Percentiles rank a stretch among this genome's conserved stretches.
Conservation (phyloP, 2,329 filamentous ascomycete species). For the Pseudodiploospora longispora region DNA sequence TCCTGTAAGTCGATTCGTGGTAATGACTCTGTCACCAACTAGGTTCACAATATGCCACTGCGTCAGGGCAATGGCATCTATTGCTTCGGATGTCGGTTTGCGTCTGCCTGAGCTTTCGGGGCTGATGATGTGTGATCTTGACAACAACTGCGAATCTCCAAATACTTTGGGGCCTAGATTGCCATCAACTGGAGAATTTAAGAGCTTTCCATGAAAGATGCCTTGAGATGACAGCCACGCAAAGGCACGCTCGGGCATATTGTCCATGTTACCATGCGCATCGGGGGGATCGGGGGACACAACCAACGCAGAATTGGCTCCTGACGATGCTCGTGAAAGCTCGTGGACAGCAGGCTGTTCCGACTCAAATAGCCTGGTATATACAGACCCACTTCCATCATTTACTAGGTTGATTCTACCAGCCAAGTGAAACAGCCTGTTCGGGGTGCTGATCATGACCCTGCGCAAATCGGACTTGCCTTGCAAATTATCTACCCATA, state of each 20-base stretch:
- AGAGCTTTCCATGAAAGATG: conserved; percentile 76
- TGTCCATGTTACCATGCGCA: conserved; percentile 44
- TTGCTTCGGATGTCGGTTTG: conserved; percentile 59
- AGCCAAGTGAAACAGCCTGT: conserved; percentile 69
- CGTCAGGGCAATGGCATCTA: conserved; percentile 75
- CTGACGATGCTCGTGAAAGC: conserved; percentile 47
- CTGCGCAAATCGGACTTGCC: conserved; percentile 64
- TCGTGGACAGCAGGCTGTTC: conserved; percentile 76
- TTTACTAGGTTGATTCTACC: conserved; percentile 68
- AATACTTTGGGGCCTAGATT: conserved; percentile 68
- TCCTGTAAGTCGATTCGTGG: conserved; percentile 79
- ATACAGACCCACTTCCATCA: conserved; percentile 79
- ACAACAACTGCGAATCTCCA: conserved; percentile 68
- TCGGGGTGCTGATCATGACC: conserved; percentile 72
- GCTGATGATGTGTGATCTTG: conserved; percentile 63
- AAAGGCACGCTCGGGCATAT: conserved; percentile 64
- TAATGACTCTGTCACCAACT: conserved; percentile 74
- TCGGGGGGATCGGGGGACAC: conserved; percentile 68
- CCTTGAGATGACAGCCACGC: conserved; percentile 88
- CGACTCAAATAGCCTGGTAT: conserved; percentile 77
- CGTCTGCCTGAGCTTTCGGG: conserved; percentile 57
- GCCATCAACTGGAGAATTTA: conserved; percentile 49
- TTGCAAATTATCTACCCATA: conserved; percentile 71
- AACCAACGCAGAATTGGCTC: conserved; percentile 55
- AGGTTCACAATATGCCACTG: conserved; percentile 89